Evolutionary conservation across 495 filamentous ascomycete species (phyloP).

Genomic region (Ramalina intermedia): DNA sequence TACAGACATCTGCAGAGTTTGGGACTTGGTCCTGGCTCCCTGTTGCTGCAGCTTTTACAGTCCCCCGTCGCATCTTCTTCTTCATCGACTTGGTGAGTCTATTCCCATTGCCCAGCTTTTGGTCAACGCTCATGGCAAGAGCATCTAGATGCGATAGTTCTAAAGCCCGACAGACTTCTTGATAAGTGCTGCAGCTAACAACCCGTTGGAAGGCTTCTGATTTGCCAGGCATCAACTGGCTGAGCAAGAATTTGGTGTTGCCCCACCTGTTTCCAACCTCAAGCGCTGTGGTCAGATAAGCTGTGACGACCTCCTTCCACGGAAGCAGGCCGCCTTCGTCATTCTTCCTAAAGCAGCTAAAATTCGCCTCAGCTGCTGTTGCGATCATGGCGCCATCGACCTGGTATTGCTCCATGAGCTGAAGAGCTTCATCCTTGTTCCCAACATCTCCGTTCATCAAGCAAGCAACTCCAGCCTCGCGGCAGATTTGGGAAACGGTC

Average conservation of each 20-base stretch:
- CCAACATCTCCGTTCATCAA: slow-evolving; percentile 91
- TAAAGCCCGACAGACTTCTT: slow-evolving; percentile 45
- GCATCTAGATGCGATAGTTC: slow-evolving; percentile 44
- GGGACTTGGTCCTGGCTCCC: no score
- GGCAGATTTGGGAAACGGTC: slow-evolving; percentile 66
- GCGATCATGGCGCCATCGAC: slow-evolving; percentile 97
- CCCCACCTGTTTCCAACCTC: slow-evolving; percentile 70
- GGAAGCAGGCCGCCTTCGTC: slow-evolving; percentile 48
- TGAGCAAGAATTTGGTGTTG: slow-evolving; percentile 85
- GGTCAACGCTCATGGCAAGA: slow-evolving; percentile 46
- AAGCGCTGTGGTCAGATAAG: slow-evolving; percentile 56
- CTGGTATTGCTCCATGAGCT: slow-evolving; percentile 56
- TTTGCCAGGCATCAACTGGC: slow-evolving; percentile 75
- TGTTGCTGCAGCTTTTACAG: no score
- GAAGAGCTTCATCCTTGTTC: slow-evolving; percentile 47
- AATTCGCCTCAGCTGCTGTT: slow-evolving; percentile 74
- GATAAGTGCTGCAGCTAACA: slow-evolving; percentile 45
- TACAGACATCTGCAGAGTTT: no score
- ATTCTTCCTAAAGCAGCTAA: slow-evolving; percentile 59
- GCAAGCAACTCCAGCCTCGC: slow-evolving; percentile 70
- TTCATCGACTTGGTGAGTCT: slow-evolving; percentile 32
- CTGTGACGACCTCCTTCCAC: slow-evolving; percentile 61
- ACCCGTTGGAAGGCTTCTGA: slow-evolving; percentile 39
- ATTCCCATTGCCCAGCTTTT: slow-evolving; percentile 39
- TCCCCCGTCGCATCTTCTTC: slow-evolving; percentile 27